A percentile compares a stretch with the other conserved stretches of the same genome.
Conservation (phyloP, 2,329 filamentous ascomycete genomes). For the Pseudogymnoascus sp. region DNA sequence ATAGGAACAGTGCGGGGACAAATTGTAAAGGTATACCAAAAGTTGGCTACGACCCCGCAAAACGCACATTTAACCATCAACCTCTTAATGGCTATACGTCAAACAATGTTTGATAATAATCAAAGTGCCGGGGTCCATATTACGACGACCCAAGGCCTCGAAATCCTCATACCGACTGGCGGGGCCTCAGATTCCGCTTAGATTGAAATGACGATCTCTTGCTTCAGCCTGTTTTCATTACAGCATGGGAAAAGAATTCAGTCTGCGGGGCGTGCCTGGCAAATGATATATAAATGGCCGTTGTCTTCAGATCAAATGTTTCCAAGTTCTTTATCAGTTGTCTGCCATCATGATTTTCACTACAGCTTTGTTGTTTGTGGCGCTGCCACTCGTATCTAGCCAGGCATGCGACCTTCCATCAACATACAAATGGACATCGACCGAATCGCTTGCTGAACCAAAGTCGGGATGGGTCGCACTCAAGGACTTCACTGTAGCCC, state of each 20-base stretch:
- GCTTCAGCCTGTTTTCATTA: neutral
- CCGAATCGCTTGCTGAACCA: slow-evolving; percentile 40
- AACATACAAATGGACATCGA: slow-evolving; percentile 47
- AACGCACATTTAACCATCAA: neutral
- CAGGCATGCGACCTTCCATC: slow-evolving; percentile 42
- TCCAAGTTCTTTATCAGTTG: neutral
- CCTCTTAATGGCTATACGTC: neutral
- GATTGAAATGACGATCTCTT: neutral
- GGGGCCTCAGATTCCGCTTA: neutral
- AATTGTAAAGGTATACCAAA: too few species aligned
- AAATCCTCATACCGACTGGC: neutral
- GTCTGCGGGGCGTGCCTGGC: neutral
- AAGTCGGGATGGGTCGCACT: slow-evolving; percentile 46
- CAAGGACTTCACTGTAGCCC: slow-evolving; percentile 52
- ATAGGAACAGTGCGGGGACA: neutral
- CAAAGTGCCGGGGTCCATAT: neutral
- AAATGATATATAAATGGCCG: neutral
- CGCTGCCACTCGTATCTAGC: slow-evolving; percentile 7
- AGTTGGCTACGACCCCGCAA: neutral
- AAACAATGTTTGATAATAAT: neutral
- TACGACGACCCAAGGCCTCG: neutral
- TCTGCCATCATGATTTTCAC: neutral
- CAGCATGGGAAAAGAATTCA: neutral
- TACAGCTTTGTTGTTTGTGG: neutral
- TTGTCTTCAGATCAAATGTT: neutral